Evolutionary conservation across 371 early-diverging fungal species (phyloP).

Genomic region (Nematocida displodere): DNA sequence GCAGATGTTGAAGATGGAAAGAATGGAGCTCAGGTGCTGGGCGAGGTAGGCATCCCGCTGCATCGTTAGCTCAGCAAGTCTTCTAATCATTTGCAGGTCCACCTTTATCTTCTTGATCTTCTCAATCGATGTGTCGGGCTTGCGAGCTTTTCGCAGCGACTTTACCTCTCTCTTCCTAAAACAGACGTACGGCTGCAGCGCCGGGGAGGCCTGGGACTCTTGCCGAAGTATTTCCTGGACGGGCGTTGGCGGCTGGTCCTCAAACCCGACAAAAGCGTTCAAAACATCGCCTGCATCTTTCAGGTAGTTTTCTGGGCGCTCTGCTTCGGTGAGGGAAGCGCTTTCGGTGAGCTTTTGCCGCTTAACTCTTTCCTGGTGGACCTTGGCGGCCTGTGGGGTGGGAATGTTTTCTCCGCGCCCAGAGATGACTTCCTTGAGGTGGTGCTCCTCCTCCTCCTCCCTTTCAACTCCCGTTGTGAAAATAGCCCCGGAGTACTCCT

Average conservation of each 20-base stretch:
- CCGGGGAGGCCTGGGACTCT: constrained; percentile 9
- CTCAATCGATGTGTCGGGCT: constrained; percentile 40
- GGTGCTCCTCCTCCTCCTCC: constrained; percentile 55
- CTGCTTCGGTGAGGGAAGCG: not conserved
- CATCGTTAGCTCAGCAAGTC: constrained; percentile 39
- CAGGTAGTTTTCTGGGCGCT: constrained; percentile 1
- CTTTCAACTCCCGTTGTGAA: constrained; percentile 49
- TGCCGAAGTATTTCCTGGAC: constrained; percentile 6
- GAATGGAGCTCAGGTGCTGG: constrained; percentile 32
- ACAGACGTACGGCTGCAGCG: constrained; percentile 32
- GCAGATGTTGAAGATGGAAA: constrained; percentile 46
- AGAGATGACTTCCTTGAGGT: constrained; percentile 42
- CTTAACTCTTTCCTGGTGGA: constrained; percentile 1
- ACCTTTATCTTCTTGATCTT: constrained; percentile 53
- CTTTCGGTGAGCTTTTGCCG: not conserved
- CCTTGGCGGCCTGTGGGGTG: constrained; percentile 9
- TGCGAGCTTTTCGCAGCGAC: constrained; percentile 35
- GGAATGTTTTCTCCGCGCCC: constrained; percentile 40
- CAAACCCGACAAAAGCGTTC: not conserved
- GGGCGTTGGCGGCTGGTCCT: not conserved
- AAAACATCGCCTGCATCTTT: constrained; percentile 29
- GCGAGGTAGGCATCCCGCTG: constrained; percentile 42
- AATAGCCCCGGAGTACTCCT: constrained; percentile 33
- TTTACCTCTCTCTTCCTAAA: constrained; percentile 48
- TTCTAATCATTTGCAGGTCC: constrained; percentile 48